phyloP scores from a whole-genome alignment of 75 land plant genomes.

The Adiantum capillusveneris region DNA sequence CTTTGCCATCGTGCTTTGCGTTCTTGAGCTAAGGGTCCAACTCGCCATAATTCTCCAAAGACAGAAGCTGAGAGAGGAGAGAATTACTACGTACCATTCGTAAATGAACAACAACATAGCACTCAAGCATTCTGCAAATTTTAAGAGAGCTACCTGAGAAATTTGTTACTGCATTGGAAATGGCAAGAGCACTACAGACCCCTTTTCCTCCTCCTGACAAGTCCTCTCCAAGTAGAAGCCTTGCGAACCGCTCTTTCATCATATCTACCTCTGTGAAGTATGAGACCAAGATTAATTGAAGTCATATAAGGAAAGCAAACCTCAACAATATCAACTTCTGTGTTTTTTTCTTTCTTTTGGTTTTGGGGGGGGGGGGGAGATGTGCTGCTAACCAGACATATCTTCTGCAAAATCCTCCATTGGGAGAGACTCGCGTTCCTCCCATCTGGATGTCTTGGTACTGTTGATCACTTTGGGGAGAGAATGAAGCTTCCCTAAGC shows the following conservation, averaged over 20 bases:
- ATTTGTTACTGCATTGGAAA: conserved; percentile 67
- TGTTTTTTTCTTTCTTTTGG: no score
- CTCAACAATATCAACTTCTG: no score
- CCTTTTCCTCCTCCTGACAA: conserved; percentile 71
- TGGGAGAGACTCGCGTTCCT: conserved; percentile 22
- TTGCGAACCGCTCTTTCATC: conserved; percentile 65
- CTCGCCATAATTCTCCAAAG: conserved; percentile 38
- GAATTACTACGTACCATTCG: no score
- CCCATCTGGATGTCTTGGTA: conserved; percentile 17
- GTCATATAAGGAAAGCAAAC: no score
- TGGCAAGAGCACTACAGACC: conserved; percentile 55
- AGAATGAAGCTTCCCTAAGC: conserved; percentile 7
- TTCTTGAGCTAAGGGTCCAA: conserved; percentile 29
- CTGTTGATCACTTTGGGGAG: conserved; percentile 7
- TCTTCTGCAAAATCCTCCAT: conserved; percentile 13
- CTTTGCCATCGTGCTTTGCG: conserved; percentile 27
- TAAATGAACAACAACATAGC: no score
- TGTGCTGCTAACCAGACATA: background rate
- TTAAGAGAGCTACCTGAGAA: conserved; percentile 60
- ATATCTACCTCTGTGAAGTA: conserved; percentile 37
- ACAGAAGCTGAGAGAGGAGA: conserved; percentile 25
- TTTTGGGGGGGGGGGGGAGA: no score
- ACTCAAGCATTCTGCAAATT: no score
- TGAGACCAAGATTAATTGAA: no score
- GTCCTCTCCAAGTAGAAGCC: conserved; percentile 63